phyloP scores from a whole-genome alignment of 2,329 filamentous ascomycete species.

The Grosmannia serpens region DNA sequence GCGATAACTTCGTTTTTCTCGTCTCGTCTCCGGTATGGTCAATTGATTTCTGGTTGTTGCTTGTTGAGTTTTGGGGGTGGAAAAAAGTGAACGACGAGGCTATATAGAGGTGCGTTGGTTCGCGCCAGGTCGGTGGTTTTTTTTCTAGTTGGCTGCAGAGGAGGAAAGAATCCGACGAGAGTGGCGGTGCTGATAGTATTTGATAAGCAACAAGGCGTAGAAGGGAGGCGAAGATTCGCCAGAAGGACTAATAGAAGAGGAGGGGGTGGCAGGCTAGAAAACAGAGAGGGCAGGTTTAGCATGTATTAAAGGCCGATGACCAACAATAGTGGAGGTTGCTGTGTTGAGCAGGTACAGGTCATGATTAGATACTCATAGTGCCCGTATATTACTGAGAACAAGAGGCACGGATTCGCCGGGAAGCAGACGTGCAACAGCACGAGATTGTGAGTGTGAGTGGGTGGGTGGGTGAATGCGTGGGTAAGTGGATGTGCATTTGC shows the following conservation, averaged over 20 bases:
- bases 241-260: not conserved
- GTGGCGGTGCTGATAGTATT: not conserved
- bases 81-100: not conserved
- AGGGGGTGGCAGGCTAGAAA: not conserved
- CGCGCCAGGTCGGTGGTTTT: not conserved
- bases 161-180: not conserved
- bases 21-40: not conserved
- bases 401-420: not conserved
- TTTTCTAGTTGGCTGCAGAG: not conserved
- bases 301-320: constrained; percentile 3
- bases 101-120: not conserved
- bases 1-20: not conserved
- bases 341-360: constrained; percentile 1
- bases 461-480: not conserved
- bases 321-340: constrained; percentile 1
- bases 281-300: constrained; percentile 1
- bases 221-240: not conserved
- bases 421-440: not conserved
- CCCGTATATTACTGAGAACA: not conserved
- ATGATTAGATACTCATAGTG: constrained; percentile 1
- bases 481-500: not conserved
- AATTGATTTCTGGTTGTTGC: not conserved
- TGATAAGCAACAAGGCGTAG: not conserved
- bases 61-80: not conserved
- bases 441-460: not conserved